Conservation (phyloP, 225 moss, liverwort and hornwort species). For the Sphagnum tenellum region DNA sequence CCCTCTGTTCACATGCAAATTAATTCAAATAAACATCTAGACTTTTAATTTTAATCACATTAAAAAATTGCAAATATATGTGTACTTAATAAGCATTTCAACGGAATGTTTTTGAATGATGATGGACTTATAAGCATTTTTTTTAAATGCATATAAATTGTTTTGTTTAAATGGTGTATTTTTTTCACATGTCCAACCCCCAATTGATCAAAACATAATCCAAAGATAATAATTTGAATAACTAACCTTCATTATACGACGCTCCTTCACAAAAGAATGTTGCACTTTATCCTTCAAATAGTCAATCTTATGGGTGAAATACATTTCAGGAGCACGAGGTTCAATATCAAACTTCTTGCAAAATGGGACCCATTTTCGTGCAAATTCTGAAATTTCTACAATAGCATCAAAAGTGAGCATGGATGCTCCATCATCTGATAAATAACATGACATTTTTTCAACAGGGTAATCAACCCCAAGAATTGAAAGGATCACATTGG, state of each 20-base stretch:
- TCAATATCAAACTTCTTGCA: constrained; percentile 89
- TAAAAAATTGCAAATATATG: too few species aligned
- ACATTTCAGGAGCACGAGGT: constrained; percentile 89
- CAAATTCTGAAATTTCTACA: constrained; percentile 86
- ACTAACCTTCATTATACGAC: constrained; percentile 84
- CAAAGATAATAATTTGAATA: too few species aligned
- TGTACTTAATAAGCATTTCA: too few species aligned
- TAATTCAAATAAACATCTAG: too few species aligned
- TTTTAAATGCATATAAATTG: too few species aligned
- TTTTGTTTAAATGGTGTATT: too few species aligned
- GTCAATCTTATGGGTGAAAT: constrained; percentile 90
- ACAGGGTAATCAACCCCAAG: constrained; percentile 76
- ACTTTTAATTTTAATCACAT: too few species aligned
- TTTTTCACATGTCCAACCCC: too few species aligned
- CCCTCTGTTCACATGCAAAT: constrained; percentile 33
- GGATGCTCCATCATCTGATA: constrained; percentile 96
- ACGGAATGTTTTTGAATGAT: too few species aligned
- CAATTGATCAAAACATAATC: too few species aligned
- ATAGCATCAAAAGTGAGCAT: constrained; percentile 88
- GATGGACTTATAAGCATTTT: too few species aligned
- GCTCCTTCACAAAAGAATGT: constrained; percentile 84
- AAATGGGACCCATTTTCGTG: constrained; percentile 94
- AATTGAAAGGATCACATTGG: constrained; percentile 86
- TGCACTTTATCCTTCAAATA: constrained; percentile 92
- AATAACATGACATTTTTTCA: constrained; percentile 94